Evolutionary conservation across 139 green algal genomes (phyloP).

Genomic region (Picochlorum sp.): DNA sequence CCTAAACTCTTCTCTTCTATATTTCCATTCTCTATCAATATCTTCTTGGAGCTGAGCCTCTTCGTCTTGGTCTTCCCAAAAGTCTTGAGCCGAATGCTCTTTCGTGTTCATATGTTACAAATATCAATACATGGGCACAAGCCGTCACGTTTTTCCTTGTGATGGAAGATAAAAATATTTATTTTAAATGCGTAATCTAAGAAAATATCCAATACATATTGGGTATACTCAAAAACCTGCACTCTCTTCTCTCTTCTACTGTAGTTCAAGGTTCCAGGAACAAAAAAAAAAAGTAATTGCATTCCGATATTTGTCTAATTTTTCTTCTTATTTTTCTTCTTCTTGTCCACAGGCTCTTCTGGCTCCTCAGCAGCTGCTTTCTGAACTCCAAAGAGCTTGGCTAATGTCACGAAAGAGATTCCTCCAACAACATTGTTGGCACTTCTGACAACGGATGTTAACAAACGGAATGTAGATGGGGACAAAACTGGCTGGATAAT

Average conservation of each 20-base stretch:
- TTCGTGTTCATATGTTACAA: neutral
- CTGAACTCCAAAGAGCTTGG: constrained; percentile 77
- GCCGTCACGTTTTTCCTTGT: too few relatives aligned
- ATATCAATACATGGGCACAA: too few relatives aligned
- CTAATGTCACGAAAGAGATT: constrained; percentile 82
- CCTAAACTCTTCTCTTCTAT: constrained; percentile 8
- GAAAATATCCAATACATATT: too few relatives aligned
- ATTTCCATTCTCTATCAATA: constrained; percentile 18
- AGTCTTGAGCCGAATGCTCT: neutral
- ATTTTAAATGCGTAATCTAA: too few relatives aligned
- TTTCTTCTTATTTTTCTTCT: constrained; percentile 7
- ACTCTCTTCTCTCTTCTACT: neutral
- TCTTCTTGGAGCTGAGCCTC: neutral
- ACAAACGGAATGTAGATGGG: constrained; percentile 55
- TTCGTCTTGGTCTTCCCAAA: constrained; percentile 6
- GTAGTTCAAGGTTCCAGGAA: neutral
- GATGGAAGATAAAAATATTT: too few relatives aligned
- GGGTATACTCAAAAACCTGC: too few relatives aligned
- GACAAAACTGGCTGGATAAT: constrained; percentile 61
- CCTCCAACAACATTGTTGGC: constrained; percentile 87
- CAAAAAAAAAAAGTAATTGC: neutral
- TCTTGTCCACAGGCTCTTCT: neutral
- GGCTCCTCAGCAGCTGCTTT: constrained; percentile 48
- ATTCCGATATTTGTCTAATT: neutral
- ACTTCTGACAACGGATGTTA: constrained; percentile 64